Conservation (phyloP, 1,284 basidiomycete species). For the Spongispora temasekensis region DNA sequence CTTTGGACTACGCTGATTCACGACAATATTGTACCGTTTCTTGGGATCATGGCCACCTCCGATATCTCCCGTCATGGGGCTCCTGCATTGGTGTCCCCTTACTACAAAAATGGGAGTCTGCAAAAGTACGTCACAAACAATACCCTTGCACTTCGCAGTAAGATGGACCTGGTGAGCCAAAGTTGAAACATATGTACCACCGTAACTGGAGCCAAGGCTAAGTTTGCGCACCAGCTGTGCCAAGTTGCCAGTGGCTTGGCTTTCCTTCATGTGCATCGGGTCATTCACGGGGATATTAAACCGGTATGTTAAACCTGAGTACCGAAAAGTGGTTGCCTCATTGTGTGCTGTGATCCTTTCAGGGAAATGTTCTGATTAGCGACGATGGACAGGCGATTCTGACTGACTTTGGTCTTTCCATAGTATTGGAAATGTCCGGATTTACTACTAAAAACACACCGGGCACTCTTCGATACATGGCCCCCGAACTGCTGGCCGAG, state of each 20-base stretch:
- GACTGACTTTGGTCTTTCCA: conserved; percentile 36
- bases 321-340: background rate
- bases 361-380: conserved; percentile 32
- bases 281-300: conserved; percentile 35
- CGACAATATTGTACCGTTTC: conserved; percentile 27
- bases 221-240: conserved; percentile 15
- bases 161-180: conserved; percentile 24
- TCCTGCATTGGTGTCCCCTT: conserved; percentile 33
- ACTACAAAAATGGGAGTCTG: conserved; percentile 25
- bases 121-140: conserved; percentile 16
- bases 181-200: background rate
- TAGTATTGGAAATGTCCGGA: conserved; percentile 29
- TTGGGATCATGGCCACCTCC: conserved; percentile 21
- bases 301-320: conserved; percentile 17
- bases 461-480: conserved; percentile 35
- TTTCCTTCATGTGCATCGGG: conserved; percentile 20
- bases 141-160: conserved; percentile 8
- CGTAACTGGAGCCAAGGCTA: background rate
- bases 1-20: conserved; percentile 31
- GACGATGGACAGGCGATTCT: conserved; percentile 26
- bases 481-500: conserved; percentile 24
- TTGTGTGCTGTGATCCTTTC: background rate
- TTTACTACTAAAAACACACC: conserved; percentile 29
- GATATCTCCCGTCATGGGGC: conserved; percentile 21
- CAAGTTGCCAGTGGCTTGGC: conserved; percentile 24